A percentile compares a stretch with the other conserved stretches of the same genome.
Evolutionary conservation across 2,329 filamentous ascomycete species (phyloP).

Genomic region (Chaetomium sp.): DNA sequence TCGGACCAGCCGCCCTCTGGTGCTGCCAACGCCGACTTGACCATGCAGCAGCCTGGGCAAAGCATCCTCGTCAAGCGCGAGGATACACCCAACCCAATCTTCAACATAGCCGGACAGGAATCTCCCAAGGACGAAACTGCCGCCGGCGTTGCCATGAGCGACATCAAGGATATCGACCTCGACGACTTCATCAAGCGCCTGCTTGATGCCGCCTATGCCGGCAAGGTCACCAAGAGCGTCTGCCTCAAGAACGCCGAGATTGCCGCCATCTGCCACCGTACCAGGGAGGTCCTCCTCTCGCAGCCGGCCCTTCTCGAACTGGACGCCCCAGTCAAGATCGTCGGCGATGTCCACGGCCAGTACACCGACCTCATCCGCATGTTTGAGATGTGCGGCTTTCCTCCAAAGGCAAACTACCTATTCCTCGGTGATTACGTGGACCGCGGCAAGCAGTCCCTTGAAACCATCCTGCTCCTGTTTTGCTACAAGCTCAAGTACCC

Average conservation of each 20-base stretch:
- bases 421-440: constrained; percentile 97
- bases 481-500: constrained; percentile 98
- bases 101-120: constrained; percentile 49
- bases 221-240: constrained; percentile 96
- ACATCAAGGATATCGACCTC: constrained; percentile 88
- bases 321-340: constrained; percentile 94
- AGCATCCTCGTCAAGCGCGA: constrained; percentile 87
- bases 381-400: constrained; percentile 99
- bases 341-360: constrained; percentile 94
- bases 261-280: constrained; percentile 85
- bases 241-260: constrained; percentile 98
- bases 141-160: constrained; percentile 75
- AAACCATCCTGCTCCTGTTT: constrained; percentile 88
- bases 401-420: constrained; percentile 86
- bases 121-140: constrained; percentile 50
- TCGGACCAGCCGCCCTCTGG: constrained; percentile 85
- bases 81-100: constrained; percentile 67
- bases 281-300: constrained; percentile 83
- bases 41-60: constrained; percentile 73
- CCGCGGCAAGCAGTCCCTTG: constrained; percentile 90
- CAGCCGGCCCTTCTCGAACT: constrained; percentile 92
- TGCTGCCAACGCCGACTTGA: constrained; percentile 57
- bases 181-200: constrained; percentile 97
- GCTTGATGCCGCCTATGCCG: constrained; percentile 90
- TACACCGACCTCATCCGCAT: constrained; percentile 95